A percentile compares a stretch with the other conserved stretches of the same genome.
Evolutionary conservation across 2,329 filamentous ascomycete genomes (phyloP).

Genomic region (Fusarium gaditjirri): DNA sequence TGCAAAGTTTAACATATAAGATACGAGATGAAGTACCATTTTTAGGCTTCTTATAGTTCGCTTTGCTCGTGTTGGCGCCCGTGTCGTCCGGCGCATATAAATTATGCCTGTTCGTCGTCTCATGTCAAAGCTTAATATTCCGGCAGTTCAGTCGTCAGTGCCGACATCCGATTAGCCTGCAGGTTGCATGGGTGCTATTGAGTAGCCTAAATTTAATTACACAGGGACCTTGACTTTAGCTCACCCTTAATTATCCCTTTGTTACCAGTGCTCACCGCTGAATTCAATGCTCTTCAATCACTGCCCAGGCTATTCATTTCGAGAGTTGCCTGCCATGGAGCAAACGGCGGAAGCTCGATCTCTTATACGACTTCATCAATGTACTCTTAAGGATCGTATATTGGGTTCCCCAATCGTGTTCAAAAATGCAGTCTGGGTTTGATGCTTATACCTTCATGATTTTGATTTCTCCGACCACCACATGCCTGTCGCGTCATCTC

Average conservation of each 20-base stretch:
- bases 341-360: no score
- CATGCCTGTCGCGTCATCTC: fast-evolving
- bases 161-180: neutral
- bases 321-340: no score
- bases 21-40: neutral
- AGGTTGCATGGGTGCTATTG: neutral
- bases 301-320: neutral
- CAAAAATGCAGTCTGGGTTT: neutral
- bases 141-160: neutral
- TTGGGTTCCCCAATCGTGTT: neutral
- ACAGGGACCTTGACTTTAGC: neutral
- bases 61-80: neutral
- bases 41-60: neutral
- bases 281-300: neutral
- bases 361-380: no score
- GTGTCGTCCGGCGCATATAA: neutral
- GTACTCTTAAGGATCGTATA: neutral
- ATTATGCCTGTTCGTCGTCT: neutral
- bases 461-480: neutral
- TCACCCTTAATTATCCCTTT: neutral
- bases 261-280: neutral
- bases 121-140: neutral
- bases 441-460: neutral
- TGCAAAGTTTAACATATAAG: neutral
- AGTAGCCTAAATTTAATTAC: neutral